Conservation (phyloP, 257 asterid genomes). For the Euphrasia confusa region DNA sequence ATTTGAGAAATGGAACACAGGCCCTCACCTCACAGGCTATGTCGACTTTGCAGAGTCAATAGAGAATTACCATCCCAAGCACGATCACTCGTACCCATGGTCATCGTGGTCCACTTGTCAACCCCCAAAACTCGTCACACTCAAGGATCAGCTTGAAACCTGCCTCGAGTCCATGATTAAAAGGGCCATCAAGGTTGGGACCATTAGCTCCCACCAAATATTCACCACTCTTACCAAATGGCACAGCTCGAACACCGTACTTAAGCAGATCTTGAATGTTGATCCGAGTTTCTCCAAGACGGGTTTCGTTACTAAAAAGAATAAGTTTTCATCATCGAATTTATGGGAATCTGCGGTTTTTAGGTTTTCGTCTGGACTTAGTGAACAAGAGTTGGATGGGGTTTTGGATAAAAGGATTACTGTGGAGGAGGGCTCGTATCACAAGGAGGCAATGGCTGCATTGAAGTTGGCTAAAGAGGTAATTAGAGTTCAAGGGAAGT, state of each 20-base stretch:
- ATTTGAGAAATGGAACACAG: slow-evolving; percentile 76
- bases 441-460: slow-evolving; percentile 76
- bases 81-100: slow-evolving; percentile 90
- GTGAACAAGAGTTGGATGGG: slow-evolving; percentile 51
- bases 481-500: slow-evolving; percentile 58
- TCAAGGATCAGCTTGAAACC: slow-evolving; percentile 59
- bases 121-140: slow-evolving; percentile 45
- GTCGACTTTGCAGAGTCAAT: slow-evolving; percentile 84
- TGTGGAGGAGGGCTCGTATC: slow-evolving; percentile 55
- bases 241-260: slow-evolving; percentile 75
- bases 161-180: slow-evolving; percentile 74
- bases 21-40: slow-evolving; percentile 86
- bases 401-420: slow-evolving; percentile 34
- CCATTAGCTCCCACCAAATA: slow-evolving; percentile 80
- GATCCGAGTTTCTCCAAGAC: slow-evolving; percentile 24
- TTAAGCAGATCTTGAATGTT: slow-evolving; percentile 50
- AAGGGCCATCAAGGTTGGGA: slow-evolving; percentile 68
- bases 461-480: slow-evolving; percentile 91
- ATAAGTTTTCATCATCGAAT: slow-evolving; percentile 39
- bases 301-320: slow-evolving; percentile 30
- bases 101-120: slow-evolving; percentile 70
- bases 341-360: slow-evolving; percentile 87
- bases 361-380: slow-evolving; percentile 45
- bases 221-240: slow-evolving; percentile 73
- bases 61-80: slow-evolving; percentile 76